These are phyloP conservation scores for Posidonia australis DNA, from an alignment of 106 monocot genomes.

Conservation along the genomic window DNA sequence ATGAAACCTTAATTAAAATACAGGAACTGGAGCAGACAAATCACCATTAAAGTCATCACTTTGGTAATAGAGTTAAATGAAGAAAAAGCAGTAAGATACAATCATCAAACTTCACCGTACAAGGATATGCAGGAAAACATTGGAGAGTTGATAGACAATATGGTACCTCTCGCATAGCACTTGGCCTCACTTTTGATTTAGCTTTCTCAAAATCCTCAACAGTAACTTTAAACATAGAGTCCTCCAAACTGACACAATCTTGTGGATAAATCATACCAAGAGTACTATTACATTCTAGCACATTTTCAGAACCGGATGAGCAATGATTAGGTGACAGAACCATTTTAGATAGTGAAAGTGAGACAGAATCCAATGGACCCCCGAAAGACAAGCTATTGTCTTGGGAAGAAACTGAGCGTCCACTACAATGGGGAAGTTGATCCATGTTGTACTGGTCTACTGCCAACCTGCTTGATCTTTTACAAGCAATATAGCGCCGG, in stretches of 20 bases:
- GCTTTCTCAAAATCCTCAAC: conserved; percentile 76
- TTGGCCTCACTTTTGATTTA: conserved; percentile 86
- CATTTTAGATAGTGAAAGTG: conserved; percentile 52
- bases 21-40: too few relatives aligned
- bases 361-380: conserved; percentile 31
- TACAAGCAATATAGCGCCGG: conserved; percentile 37
- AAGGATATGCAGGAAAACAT: neutral
- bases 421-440: conserved; percentile 1
- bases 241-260: conserved; percentile 7
- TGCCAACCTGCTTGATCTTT: conserved; percentile 3
- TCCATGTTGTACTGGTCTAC: neutral
- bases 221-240: conserved; percentile 33
- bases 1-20: too few relatives aligned
- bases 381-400: conserved; percentile 3
- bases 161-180: conserved; percentile 94
- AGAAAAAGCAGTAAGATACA: too few relatives aligned
- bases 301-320: neutral
- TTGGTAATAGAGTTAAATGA: too few relatives aligned
- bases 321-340: conserved; percentile 27
- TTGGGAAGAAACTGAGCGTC: neutral
- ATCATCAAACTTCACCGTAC: too few relatives aligned
- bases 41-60: too few relatives aligned
- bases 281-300: neutral
- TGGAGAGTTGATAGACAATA: neutral
- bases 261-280: neutral